Conservation (phyloP, 441 rosid species). For the Adansonia gregorii region DNA sequence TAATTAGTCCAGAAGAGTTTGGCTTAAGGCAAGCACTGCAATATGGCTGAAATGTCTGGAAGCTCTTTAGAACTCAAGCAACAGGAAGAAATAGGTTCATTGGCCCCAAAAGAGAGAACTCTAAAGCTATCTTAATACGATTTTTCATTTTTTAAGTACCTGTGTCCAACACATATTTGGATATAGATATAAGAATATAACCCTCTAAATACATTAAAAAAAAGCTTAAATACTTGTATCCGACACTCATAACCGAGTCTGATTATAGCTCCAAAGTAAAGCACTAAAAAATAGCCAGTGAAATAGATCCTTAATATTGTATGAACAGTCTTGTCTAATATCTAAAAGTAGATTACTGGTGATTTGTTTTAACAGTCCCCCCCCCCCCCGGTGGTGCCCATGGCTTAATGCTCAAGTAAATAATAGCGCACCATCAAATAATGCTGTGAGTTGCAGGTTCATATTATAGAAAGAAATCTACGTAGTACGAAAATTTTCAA, state of each 20-base stretch:
- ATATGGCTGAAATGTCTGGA: background rate
- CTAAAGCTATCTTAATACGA: too few relatives aligned
- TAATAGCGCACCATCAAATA: background rate
- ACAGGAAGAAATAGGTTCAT: background rate
- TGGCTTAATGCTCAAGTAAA: constrained; percentile 8
- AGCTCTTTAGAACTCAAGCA: background rate
- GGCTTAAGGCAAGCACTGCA: background rate
- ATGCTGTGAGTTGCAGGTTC: constrained; percentile 11
- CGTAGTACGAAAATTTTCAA: background rate
- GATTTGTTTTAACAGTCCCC: background rate
- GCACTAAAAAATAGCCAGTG: background rate
- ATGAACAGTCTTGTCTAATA: background rate
- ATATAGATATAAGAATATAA: too few relatives aligned
- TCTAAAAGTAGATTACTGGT: background rate
- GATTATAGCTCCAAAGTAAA: background rate
- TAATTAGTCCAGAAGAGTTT: background rate
- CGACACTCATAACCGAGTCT: too few relatives aligned
- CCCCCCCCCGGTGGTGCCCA: too few relatives aligned
- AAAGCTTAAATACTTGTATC: too few relatives aligned
- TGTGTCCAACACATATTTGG: too few relatives aligned
- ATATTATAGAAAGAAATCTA: background rate
- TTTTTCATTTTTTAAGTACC: too few relatives aligned
- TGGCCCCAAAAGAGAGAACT: background rate
- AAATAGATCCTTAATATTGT: too few relatives aligned
- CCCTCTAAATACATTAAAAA: too few relatives aligned